A percentile compares a stretch with the other conserved stretches of the same genome.
phyloP scores from a whole-genome alignment of 352 stramenopile species.

The Phytophthora aleatoria region DNA sequence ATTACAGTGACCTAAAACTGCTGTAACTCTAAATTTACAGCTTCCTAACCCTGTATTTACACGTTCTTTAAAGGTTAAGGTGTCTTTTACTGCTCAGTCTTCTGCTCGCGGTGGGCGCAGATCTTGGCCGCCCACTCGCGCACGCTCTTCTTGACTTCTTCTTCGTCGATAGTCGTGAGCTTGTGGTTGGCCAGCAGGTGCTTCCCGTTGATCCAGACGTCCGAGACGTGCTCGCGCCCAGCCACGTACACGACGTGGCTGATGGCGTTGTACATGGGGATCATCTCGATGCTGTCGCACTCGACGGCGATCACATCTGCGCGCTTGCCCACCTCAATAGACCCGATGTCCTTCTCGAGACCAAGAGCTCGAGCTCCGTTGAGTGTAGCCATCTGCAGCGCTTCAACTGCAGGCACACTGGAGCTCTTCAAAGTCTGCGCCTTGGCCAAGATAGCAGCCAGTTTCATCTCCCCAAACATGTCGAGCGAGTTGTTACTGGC shows the following conservation, averaged over 20 bases:
- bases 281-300: conserved; percentile 83
- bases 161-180: conserved; percentile 78
- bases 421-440: conserved; percentile 66
- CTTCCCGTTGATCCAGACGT: conserved; percentile 91
- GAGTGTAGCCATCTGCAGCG: conserved; percentile 89
- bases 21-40: neutral
- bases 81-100: conserved; percentile 26
- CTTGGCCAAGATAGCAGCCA: conserved; percentile 88
- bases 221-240: conserved; percentile 84
- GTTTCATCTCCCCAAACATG: conserved; percentile 91
- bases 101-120: conserved; percentile 55
- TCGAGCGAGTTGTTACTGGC: conserved; percentile 91
- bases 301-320: conserved; percentile 86
- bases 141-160: conserved; percentile 63
- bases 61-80: neutral
- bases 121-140: conserved; percentile 66
- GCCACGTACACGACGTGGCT: conserved; percentile 89
- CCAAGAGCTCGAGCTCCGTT: conserved; percentile 89
- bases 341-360: conserved; percentile 81
- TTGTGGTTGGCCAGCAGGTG: conserved; percentile 68
- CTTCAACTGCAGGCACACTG: conserved; percentile 57
- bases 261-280: conserved; percentile 89
- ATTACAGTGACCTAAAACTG: too few species aligned
- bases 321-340: conserved; percentile 84
- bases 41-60: conserved; percentile 8